Evolutionary conservation across 116 monocot genomes (phyloP).

Genomic region (Cymodocea nodosa): DNA sequence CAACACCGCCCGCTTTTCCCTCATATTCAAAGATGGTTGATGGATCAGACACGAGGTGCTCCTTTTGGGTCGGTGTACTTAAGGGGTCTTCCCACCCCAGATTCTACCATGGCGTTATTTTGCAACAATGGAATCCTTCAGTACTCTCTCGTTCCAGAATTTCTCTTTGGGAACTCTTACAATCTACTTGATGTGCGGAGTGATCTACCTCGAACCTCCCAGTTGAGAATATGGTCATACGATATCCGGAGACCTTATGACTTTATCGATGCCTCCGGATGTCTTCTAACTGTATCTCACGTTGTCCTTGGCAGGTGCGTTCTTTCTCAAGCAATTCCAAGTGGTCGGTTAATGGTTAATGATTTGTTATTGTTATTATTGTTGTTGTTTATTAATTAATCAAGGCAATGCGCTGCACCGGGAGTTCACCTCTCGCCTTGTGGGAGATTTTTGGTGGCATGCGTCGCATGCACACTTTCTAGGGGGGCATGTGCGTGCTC

Average conservation of each 20-base stretch:
- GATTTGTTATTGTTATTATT: not conserved
- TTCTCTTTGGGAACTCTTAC: too few species aligned
- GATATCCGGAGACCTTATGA: slow-evolving; percentile 64
- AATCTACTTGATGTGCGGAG: slow-evolving; percentile 19
- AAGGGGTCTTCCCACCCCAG: too few species aligned
- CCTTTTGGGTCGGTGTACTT: too few species aligned
- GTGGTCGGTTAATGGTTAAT: too few species aligned
- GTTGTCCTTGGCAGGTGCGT: slow-evolving; percentile 93
- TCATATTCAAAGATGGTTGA: too few species aligned
- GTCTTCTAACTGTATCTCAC: slow-evolving; percentile 80
- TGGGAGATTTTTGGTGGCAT: slow-evolving; percentile 85
- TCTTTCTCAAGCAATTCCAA: too few species aligned
- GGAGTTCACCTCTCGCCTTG: slow-evolving; percentile 54
- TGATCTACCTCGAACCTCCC: slow-evolving; percentile 88
- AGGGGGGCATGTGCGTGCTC: slow-evolving; percentile 46
- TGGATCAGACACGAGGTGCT: too few species aligned
- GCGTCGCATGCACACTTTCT: slow-evolving; percentile 90
- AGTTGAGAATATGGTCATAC: slow-evolving; percentile 90
- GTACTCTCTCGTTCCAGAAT: slow-evolving; percentile 19
- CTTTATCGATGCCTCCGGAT: slow-evolving; percentile 39
- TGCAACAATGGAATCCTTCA: slow-evolving; percentile 27
- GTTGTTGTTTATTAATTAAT: too few species aligned
- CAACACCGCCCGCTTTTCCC: too few species aligned
- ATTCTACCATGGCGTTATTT: slow-evolving; percentile 19
- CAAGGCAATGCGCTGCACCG: too few species aligned